Evolutionary conservation across 73 alveolate species (phyloP).

Genomic region (Paraurostyla sp.): DNA sequence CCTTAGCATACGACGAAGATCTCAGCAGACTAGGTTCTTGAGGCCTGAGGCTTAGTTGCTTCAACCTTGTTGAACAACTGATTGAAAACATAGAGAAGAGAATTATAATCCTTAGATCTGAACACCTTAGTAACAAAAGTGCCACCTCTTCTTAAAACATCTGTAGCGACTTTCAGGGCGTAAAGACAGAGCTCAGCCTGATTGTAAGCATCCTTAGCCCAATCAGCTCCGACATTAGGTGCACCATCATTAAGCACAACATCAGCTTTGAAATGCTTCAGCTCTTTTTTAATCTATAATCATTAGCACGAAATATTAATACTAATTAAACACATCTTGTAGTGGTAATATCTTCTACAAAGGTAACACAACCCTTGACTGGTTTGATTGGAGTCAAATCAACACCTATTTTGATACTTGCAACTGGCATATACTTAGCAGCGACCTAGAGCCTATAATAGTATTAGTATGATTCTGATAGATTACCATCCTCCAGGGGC

Average conservation of each 20-base stretch:
- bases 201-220: constrained; percentile 99
- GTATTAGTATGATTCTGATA: constrained; percentile 7
- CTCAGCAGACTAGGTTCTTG: constrained; percentile 98
- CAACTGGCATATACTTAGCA: constrained; percentile 93
- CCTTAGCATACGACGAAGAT: constrained; percentile 96
- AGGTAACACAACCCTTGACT: constrained; percentile 97
- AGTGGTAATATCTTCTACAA: constrained; percentile 98
- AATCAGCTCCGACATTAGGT: constrained; percentile 99
- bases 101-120: constrained; percentile 97
- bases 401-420: constrained; percentile 97
- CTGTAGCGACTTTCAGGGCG: constrained; percentile 94
- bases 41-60: constrained; percentile 98
- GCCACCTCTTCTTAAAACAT: constrained; percentile 96
- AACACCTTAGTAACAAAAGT: constrained; percentile 98
- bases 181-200: constrained; percentile 96
- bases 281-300: constrained; percentile 83
- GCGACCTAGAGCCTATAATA: constrained; percentile 85
- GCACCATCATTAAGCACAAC: constrained; percentile 99
- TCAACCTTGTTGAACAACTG: constrained; percentile 95
- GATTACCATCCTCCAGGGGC: constrained; percentile 99
- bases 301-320: not conserved
- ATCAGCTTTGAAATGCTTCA: constrained; percentile 98
- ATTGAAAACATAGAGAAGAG: constrained; percentile 96
- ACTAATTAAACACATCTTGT: constrained; percentile 84
- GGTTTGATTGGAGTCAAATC: constrained; percentile 99